Base-by-base conservation (phyloP, 768 basidiomycete genomes). In the Panaeolus papilionaceus region DNA sequence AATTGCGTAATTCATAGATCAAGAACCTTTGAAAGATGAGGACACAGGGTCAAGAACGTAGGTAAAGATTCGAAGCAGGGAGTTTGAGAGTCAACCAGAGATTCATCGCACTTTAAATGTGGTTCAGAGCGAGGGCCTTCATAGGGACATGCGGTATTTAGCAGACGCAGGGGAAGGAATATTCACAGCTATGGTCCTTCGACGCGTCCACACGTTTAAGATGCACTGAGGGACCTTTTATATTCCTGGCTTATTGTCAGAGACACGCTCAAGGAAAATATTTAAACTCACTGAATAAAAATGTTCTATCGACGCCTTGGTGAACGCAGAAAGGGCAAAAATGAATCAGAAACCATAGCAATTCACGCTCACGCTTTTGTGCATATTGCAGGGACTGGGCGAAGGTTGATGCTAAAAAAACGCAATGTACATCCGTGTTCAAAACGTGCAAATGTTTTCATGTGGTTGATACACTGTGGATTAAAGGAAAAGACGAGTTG, bases 371-470 rank as follows among this genome's bases (percentile, higher is more conserved):
- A 33, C 33, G 33, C 33, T 33, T 33, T 33, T 33, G 23, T 20
- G 47, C 6, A 33, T 6, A 10, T 4, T 1, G 7, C 14, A 16
- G 33, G 11, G 28, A 4, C 7, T 4, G 11, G 33, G 54, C 20
- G 4, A 23, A 33, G 14, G n/a, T 7, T 58, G 28, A 33, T 11
- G 14, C 54, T 58, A 10, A 37, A 16, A 2, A 33, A 33, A 33
- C 23, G 28, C 28, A 33, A 58, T 10, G 6, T 58, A 33, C 28
- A 33, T 14, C 16, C 9, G 16, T 33, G 54, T 28, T 28, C 47
- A 49, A 49, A 23, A 23, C 23, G 33, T 58, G 54, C 54, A 58
- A 33, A 33, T 58, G 54, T 14, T 58, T 58, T 58, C n/a, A 58
- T 33, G 54, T 37, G 54, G 12, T 58, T 5, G 54, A 33, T 58